phyloP scores from a whole-genome alignment of 768 basidiomycete species.

The Ramaria sp. region DNA sequence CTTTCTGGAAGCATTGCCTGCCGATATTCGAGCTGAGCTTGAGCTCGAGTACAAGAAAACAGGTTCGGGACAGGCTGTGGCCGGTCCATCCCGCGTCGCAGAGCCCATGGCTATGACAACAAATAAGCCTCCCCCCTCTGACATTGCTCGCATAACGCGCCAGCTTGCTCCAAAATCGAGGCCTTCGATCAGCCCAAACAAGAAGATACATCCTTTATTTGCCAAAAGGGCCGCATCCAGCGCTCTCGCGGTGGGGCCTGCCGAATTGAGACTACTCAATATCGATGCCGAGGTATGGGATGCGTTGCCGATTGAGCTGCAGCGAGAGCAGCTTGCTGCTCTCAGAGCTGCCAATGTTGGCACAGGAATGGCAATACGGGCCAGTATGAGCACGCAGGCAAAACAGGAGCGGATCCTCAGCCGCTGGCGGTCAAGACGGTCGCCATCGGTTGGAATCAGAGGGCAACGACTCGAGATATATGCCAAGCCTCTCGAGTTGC shows the following conservation, averaged over 20 bases:
- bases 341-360: slow-evolving; percentile 8
- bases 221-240: slow-evolving; percentile 22
- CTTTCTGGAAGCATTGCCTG: slow-evolving; percentile 62
- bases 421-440: slow-evolving; percentile 8
- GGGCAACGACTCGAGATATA: background rate
- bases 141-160: slow-evolving; percentile 48
- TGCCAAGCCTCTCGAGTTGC: slow-evolving; percentile 40
- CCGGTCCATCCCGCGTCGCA: slow-evolving; percentile 1
- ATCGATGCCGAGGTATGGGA: slow-evolving; percentile 69
- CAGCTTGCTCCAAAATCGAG: slow-evolving; percentile 49
- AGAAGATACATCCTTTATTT: slow-evolving; percentile 27
- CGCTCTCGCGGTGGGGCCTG: slow-evolving; percentile 36
- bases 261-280: slow-evolving; percentile 49
- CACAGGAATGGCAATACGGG: slow-evolving; percentile 8
- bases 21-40: slow-evolving; percentile 57
- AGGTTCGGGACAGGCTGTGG: background rate
- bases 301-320: slow-evolving; percentile 51
- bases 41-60: slow-evolving; percentile 42
- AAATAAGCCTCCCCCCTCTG: slow-evolving; percentile 15
- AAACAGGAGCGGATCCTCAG: slow-evolving; percentile 9
- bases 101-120: background rate
- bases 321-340: slow-evolving; percentile 63
- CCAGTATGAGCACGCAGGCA: slow-evolving; percentile 4
- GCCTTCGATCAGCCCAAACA: slow-evolving; percentile 23
- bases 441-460: slow-evolving; percentile 15